Conservation (phyloP, 768 basidiomycete species). For the Leccinellum albellum region DNA sequence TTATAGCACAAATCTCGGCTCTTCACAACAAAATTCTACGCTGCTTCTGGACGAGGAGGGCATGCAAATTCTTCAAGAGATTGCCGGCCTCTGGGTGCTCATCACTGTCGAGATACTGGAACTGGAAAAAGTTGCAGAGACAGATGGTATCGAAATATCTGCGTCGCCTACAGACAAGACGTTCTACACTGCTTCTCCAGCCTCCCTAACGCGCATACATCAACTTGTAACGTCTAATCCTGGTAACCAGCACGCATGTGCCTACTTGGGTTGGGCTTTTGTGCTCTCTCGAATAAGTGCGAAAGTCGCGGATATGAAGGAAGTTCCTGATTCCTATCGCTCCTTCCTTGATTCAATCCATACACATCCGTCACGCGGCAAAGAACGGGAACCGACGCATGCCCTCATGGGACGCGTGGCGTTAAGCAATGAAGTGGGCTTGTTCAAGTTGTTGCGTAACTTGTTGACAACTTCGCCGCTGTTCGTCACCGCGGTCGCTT, state of each 20-base stretch:
- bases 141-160: conserved; percentile 47
- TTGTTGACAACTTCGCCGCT: conserved; percentile 68
- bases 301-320: conserved; percentile 43
- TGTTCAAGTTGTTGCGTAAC: conserved; percentile 54
- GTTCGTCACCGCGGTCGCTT: conserved; percentile 70
- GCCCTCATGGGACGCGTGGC: conserved; percentile 56
- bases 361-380: conserved; percentile 40
- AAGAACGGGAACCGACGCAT: conserved; percentile 55
- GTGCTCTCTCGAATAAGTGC: conserved; percentile 63
- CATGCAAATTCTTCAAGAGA: conserved; percentile 58
- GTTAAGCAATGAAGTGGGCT: conserved; percentile 53
- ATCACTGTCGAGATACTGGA: conserved; percentile 78
- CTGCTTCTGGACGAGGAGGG: conserved; percentile 76
- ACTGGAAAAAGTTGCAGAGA: conserved; percentile 64
- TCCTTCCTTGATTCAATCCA: conserved; percentile 53
- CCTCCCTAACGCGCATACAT: conserved; percentile 63
- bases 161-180: conserved; percentile 44
- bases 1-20: conserved; percentile 62
- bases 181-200: conserved; percentile 60
- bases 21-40: conserved; percentile 55
- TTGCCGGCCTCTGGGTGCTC: conserved; percentile 72
- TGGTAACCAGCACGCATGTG: conserved; percentile 62
- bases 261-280: conserved; percentile 82
- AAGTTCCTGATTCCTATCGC: conserved; percentile 52
- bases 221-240: conserved; percentile 57